Evolutionary conservation across 176 grass and related monocot genomes (phyloP), one percentile per base, ranked within the genome.

Genomic region (Oryza longistaminata): DNA sequence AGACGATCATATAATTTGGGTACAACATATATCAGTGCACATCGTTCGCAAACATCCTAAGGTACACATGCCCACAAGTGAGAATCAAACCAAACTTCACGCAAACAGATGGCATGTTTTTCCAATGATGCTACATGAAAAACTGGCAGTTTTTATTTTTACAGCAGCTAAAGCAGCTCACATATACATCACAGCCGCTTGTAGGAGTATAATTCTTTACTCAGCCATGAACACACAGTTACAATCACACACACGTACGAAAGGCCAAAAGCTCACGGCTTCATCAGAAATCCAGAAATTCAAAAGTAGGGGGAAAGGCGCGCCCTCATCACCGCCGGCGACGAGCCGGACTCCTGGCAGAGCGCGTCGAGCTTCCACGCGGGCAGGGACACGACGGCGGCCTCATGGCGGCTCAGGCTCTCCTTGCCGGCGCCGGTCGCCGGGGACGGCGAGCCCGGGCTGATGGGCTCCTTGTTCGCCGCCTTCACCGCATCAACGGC

Each of bases 291-390:
- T 88, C 1, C 16, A 53, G 14, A 16, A 53, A 17, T 88, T 89
- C 87, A 97, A 77, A 93, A 92, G 79, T 88, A 93, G 14, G 70
- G 72, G 81, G n/a, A n/a, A n/a, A 90, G 89, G 82, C 81, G 83
- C 65, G 46, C 87, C 71, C 85, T 89, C 69, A 96, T 82, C 81
- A 31, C 25, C 66, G 45, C 40, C 33, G 84, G 58, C 46, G 81
- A 72, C 21, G 67, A 11, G 42, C 71, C 27, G 13, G 69, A 70
- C 62, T 97, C 91, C 11, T 88, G 72, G 75, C 91, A 97, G 27
- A 97, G 85, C 70, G 86, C 87, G 34, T 92, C 77, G 58, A 97
- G 91, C 84, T 97, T 97, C 91, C 94, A 97, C 75, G 79, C 94
- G 9, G 94, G 94, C 82, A 93, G 55, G 19, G 66, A 0, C 3